Evolutionary conservation across 2,329 filamentous ascomycete species (phyloP), one percentile per base, ranked within the genome.

Genomic region (Trichoderma sp.): DNA sequence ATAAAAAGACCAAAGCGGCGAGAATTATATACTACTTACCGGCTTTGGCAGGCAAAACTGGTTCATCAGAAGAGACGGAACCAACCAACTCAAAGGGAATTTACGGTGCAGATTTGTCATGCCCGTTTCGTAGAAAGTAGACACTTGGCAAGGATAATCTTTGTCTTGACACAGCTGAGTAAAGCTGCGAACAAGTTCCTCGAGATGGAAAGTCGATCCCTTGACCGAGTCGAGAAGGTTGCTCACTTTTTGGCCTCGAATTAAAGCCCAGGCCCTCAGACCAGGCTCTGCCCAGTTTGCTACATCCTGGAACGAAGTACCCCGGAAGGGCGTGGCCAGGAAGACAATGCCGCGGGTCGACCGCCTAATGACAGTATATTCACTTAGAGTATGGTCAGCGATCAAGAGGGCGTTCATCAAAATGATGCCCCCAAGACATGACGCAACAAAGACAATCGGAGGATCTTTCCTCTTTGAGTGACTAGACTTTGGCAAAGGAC

Each of bases 381-480:
- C 73, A 23, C 70, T 43, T 59, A 3, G 20, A 36, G 63, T 15
- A 28, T 36, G 20, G 53, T 59, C 30, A 15, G 74, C 74, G 17
- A 61, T 66, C 8, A 75, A 72, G 15, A 80, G 77, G 53, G 79
- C 78, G 73, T 78, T 75, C 9, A 74, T 74, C 32, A 80, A 68
- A 71, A 79, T 75, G 57, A 79, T 75, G 12, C 79, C 79, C 1
- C 79, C 78, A n/a, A 80, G 76, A 72, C 77, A 80, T n/a, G 79
- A 80, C 1, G 78, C 78, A 53, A 80, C 76, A 70, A 80, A 80
- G 63, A 80, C 9, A 50, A 80, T 76, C 1, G 76, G 77, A 28
- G 76, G 73, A 53, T 72, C 62, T 62, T 53, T 23, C 71, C 39
- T 9, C 17, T 69, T 53, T 47, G 47, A 2, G 43, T 30, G 13